A percentile compares a stretch with the other conserved stretches of the same genome.
Conservation (phyloP, 805 yeast species). For the Teunomyces cretensis region DNA sequence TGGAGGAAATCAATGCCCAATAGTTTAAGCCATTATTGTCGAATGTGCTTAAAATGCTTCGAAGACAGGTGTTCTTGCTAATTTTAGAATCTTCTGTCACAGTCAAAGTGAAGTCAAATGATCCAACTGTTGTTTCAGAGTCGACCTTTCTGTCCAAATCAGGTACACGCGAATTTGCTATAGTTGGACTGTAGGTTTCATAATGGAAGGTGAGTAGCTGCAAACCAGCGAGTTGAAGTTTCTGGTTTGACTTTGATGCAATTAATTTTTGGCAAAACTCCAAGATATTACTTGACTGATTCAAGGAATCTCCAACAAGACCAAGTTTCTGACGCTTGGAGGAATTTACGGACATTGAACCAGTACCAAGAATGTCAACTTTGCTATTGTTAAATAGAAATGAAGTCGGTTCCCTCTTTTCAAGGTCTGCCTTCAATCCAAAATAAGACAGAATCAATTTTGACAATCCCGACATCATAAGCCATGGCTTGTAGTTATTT, state of each 20-base stretch:
- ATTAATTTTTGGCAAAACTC: constrained; percentile 28
- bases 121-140: not conserved
- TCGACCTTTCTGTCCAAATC: not conserved
- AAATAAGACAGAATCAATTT: constrained; percentile 33
- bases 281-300: constrained; percentile 17
- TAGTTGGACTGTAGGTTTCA: constrained; percentile 9
- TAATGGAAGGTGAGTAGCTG: constrained; percentile 25
- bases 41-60: constrained; percentile 18
- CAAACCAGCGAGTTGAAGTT: constrained; percentile 17
- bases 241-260: constrained; percentile 10
- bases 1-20: constrained; percentile 26
- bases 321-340: constrained; percentile 29
- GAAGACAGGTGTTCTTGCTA: constrained; percentile 13
- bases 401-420: not conserved
- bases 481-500: constrained; percentile 36
- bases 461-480: constrained; percentile 34
- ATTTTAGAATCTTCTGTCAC: not conserved
- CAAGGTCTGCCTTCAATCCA: constrained; percentile 15
- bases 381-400: not conserved
- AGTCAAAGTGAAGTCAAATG: not conserved
- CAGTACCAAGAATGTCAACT: not conserved
- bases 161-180: not conserved
- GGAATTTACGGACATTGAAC: not conserved
- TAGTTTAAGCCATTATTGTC: constrained; percentile 18
- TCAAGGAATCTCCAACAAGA: constrained; percentile 18